phyloP scores from a whole-genome alignment of 306 rosid species.

The Castanea sativa region DNA sequence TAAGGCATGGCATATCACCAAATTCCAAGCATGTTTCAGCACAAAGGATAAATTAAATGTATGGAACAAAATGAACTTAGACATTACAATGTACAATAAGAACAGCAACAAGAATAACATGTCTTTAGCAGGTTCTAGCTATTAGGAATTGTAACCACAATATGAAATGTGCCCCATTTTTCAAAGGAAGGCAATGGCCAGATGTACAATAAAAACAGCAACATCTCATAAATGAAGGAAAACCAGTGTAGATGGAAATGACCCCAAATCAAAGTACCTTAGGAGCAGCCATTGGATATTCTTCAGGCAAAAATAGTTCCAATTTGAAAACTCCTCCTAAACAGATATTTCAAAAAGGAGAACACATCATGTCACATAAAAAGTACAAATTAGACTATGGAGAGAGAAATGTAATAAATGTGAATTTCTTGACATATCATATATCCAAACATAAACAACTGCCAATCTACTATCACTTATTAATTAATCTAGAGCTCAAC shows the following conservation, averaged over 20 bases:
- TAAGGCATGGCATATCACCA: background rate
- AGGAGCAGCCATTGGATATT: constrained; percentile 99
- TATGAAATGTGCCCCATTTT: background rate
- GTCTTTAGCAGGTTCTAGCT: background rate
- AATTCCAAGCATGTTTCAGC: background rate
- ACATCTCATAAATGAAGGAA: constrained; percentile 7
- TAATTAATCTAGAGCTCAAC: background rate
- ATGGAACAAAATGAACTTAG: background rate
- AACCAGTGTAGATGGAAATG: background rate
- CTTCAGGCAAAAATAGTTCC: constrained; percentile 96
- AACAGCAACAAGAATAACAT: too few relatives aligned
- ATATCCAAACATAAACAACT: background rate
- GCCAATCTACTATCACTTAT: background rate
- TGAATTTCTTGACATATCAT: background rate
- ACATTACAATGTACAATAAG: background rate
- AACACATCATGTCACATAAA: constrained; percentile 6
- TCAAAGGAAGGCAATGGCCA: background rate
- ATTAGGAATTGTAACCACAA: background rate
- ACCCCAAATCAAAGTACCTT: constrained; percentile 54
- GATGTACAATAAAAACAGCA: background rate
- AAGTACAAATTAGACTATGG: background rate
- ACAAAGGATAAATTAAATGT: background rate
- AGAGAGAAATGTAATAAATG: background rate
- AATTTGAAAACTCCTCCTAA: constrained; percentile 96
- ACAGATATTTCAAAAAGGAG: constrained; percentile 10